phyloP scores from a whole-genome alignment of 306 rosid genomes.

The Oxytropis ochrocephala region DNA sequence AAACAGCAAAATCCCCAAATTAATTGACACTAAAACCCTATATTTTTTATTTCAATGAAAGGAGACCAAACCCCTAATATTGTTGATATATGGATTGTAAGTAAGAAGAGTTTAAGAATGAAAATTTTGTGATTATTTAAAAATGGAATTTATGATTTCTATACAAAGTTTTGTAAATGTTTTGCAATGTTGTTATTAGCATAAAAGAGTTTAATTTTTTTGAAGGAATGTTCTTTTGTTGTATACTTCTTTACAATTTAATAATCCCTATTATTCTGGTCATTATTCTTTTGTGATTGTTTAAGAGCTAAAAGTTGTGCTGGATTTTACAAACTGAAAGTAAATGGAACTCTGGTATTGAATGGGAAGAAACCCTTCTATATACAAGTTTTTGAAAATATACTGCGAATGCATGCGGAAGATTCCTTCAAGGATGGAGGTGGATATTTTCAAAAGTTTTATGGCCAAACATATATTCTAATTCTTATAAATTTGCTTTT shows the following conservation, averaged over 20 bases:
- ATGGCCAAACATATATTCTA: neutral
- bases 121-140: too few relatives aligned
- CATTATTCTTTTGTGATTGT: neutral
- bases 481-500: neutral
- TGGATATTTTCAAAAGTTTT: neutral
- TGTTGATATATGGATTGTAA: too few relatives aligned
- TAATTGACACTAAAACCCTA: too few relatives aligned
- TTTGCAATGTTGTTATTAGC: too few relatives aligned
- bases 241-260: constrained; percentile 1
- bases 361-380: neutral
- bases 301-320: neutral
- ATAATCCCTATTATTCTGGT: neutral
- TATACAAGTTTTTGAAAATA: neutral
- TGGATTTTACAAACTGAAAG: neutral
- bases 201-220: too few relatives aligned
- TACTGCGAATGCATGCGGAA: neutral
- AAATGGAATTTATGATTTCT: too few relatives aligned
- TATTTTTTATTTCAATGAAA: too few relatives aligned
- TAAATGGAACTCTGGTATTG: neutral
- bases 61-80: too few relatives aligned
- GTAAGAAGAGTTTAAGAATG: too few relatives aligned
- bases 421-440: neutral
- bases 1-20: too few relatives aligned
- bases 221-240: constrained; percentile 67
- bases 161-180: too few relatives aligned